These are phyloP conservation scores for Kalmusia sp. DNA, from an alignment of 2,329 filamentous ascomycete genomes.

Conservation along the genomic window DNA sequence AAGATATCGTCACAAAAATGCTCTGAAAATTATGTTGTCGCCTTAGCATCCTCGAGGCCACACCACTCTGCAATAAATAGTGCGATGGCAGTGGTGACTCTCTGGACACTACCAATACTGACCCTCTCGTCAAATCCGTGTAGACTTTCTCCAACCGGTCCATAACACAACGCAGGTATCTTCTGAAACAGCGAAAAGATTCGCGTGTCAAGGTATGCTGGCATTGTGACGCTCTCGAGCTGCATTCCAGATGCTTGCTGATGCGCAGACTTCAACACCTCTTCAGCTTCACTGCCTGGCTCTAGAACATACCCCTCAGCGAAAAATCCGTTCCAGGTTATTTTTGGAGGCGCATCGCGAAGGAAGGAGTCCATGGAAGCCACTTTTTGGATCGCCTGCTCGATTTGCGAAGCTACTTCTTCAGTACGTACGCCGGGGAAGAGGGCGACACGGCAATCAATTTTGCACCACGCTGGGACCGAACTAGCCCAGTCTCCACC, in stretches of 20 bases:
- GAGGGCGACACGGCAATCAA: constrained; percentile 29
- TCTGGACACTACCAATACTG: constrained; percentile 25
- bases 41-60: constrained; percentile 18
- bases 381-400: constrained; percentile 13
- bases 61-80: constrained; percentile 30
- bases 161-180: constrained; percentile 28
- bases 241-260: constrained; percentile 19
- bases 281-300: constrained; percentile 22
- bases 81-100: constrained; percentile 24
- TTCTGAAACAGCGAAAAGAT: constrained; percentile 28
- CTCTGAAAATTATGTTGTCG: not conserved
- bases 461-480: constrained; percentile 28
- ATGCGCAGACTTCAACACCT: constrained; percentile 19
- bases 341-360: constrained; percentile 21
- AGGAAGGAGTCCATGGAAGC: constrained; percentile 19
- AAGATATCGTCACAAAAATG: too few relatives aligned
- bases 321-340: constrained; percentile 31
- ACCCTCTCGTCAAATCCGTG: constrained; percentile 28
- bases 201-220: constrained; percentile 23
- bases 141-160: constrained; percentile 20
- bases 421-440: constrained; percentile 25
- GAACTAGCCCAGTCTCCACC: constrained; percentile 30
- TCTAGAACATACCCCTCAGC: constrained; percentile 28
- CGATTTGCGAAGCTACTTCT: constrained; percentile 24
- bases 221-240: constrained; percentile 22